Base-by-base conservation (phyloP, 139 green algal species). In the Limnomonas spitsbergensis region DNA sequence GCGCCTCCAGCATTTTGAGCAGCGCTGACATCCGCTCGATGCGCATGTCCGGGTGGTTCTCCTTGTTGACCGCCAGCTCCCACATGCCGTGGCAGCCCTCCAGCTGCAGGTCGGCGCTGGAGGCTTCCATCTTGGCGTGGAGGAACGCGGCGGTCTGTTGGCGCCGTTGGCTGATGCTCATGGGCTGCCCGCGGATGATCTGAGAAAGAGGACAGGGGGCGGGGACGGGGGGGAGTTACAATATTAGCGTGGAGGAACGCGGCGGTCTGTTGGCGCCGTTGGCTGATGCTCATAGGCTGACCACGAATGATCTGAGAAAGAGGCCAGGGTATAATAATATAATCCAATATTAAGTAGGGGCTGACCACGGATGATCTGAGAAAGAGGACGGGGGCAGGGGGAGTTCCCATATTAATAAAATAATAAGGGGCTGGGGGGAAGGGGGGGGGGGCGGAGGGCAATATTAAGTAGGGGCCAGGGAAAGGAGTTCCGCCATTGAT, bases 61-160 rank as follows among this genome's bases (percentile, higher is more conserved):
- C 76, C 73, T 87, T 88, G 66, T 91, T 90, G 38, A 94, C 87
- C 42, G 81, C 75, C 36, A 94, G 78, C 83, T 95, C 91, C 88
- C 90, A 93, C 54, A 95, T 86, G 47, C 88, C 89, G 53, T 90
- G 86, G 0, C 73, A 85, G 7, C 88, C 91, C 81, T 92, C 87
- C 74, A 76, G 32, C 29, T 84, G 72, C 53, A 91, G 81, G 40
- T 80, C 66, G 2, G 76, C 76, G 47, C 83, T 77, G 38, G 83
- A 78, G 0, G 78, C 74, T 71, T 89, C 80, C 40, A 90, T 76
- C 82, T 90, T 89, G 29, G 83, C 83, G 35, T 86, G 77, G 9
- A 88, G 68, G 66, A 83, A 80, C 0, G 53, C 54, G 1, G 70
- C 42, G 9, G 83, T 52, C 78, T 85, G 54, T 74, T 85, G 79